Percentiles rank a stretch among this genome's conserved stretches.
Evolutionary conservation across 169 alveolate genomes (phyloP).

Genomic region (Eimeria maxima): DNA sequence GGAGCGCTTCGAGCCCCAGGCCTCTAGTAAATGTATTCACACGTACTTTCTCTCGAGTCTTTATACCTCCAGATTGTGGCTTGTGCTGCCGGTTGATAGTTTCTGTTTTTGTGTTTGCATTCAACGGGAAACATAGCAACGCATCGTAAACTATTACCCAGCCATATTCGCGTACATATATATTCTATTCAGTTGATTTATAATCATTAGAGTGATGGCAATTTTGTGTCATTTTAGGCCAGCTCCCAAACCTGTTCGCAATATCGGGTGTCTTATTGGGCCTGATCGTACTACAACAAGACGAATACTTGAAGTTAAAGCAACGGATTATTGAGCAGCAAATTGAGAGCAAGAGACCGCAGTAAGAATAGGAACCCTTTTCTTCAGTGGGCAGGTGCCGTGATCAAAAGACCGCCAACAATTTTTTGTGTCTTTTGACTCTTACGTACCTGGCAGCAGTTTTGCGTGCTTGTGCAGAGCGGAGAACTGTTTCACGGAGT

Average conservation of each 20-base stretch:
- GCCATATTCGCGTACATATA: too few species aligned
- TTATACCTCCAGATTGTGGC: not conserved
- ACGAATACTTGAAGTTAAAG: conserved; percentile 74
- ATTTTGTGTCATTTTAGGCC: conserved; percentile 85
- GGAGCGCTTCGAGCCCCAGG: not conserved
- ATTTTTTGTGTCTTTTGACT: not conserved
- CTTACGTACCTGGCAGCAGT: not conserved
- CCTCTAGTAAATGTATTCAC: not conserved
- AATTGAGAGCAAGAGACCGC: conserved; percentile 25
- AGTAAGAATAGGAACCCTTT: conserved; percentile 30
- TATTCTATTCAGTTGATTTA: not conserved
- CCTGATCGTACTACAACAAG: conserved; percentile 89
- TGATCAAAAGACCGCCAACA: not conserved
- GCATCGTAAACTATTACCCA: not conserved
- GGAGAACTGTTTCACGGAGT: conserved; percentile 80
- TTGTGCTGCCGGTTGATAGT: not conserved
- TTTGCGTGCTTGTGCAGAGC: conserved; percentile 35
- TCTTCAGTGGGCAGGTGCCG: not conserved
- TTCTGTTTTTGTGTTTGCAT: not conserved
- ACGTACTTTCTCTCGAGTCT: not conserved
- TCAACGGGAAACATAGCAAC: not conserved
- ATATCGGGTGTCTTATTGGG: conserved; percentile 95
- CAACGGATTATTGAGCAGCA: conserved; percentile 80
- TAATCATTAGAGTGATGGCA: not conserved
- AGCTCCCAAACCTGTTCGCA: conserved; percentile 94